Base-by-base conservation (phyloP, 208 protist species). In the Crithidia thermophila region DNA sequence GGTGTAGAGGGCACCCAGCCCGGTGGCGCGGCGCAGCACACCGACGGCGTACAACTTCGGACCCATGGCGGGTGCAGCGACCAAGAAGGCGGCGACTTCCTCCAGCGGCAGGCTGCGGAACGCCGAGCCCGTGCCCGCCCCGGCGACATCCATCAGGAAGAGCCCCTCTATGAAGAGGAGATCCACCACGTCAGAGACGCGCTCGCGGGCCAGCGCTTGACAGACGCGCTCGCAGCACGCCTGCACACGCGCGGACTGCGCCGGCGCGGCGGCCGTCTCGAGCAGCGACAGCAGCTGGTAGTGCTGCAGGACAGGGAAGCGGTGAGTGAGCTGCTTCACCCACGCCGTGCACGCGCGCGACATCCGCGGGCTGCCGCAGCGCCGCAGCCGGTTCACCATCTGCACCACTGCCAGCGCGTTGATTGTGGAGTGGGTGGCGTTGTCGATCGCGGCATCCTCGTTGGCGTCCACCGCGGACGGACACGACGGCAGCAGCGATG, bases 301-400 rank as follows among this genome's bases (percentile, higher is more conserved):
- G 80, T 94, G 89, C 49, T 84, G 71, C 18, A 92, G 76, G 16
- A 89, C 68, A 23, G 89, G 86, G 40, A 84, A 77, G 50, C 78
- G 76, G 30, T 75, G 75, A 21, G 59, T 30, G 47, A 94, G 81
- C 37, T 81, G 75, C 36, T 73, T 71, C 27, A 79, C 79, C 84
- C 87, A 94, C 10, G 78, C 72, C 16, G 57, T 57, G 68, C 75
- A 79, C 1, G 89, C 85, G 23, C 73, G 59, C 28, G 67, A 37
- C 20, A 72, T 77, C 46, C 75, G 64, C 33, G 72, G 57, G 25
- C 58, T 79, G 49, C 77, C 75, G 49, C 86, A 82, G 25, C 45
- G 61, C 16, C 52, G 65, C 31, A 91, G 72, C 4, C 73, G 71
- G 25, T 75, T 73, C 8, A 84, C 88, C 59, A 87, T 79, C 13